Evolutionary conservation across 2,329 filamentous ascomycete genomes (phyloP), one percentile per base, ranked within the genome.

Genomic region (Knoxdaviesia proteae): DNA sequence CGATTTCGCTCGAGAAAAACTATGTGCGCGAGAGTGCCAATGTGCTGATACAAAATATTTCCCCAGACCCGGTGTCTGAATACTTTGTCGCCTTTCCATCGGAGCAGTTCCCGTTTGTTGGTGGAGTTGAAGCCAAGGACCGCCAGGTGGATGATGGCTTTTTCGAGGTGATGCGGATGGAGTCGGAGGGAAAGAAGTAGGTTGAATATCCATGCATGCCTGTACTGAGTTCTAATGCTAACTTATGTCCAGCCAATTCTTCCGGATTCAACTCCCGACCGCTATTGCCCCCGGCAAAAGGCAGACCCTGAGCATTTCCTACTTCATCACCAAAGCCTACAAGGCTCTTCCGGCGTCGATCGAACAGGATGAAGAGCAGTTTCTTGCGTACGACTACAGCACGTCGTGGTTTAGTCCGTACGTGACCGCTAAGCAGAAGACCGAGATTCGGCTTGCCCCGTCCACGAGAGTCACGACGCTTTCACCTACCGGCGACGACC

Each of bases 11-110:
- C 45, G 88, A 96, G 62, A 96, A 94, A 68, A 82, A 77, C 51
- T 96, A 90, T 54, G 77, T 78, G 44, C 79, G 86, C 56, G 88
- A 96, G 61, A 80, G 78, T 9, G 75, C 94, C 68, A 94, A 96
- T 62, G 79, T 94, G n/a, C 69, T 93, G 42, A 75, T 98, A 48
- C 81, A 94, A 65, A 98, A 98, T 59, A 68, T 82, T 50, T 83
- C 80, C 54, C 69, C 71, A 47, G 65, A 78, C 50, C 71, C 86
- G 11, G 87, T 96, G 57, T 74, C 76, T 57, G 80, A 93, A 60
- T 98, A 98, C 69, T 96, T 80, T 60, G 54, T 98, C 42, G 83
- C 87, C 4, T 93, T 98, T 56, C 79, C 83, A 45, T 67, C 77
- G 46, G 71, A 78, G 48, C 68, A 84, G 59, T 73, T 94, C 53